These are phyloP conservation scores for Russula sp. DNA, from an alignment of 768 basidiomycete genomes.

Conservation along the genomic window DNA sequence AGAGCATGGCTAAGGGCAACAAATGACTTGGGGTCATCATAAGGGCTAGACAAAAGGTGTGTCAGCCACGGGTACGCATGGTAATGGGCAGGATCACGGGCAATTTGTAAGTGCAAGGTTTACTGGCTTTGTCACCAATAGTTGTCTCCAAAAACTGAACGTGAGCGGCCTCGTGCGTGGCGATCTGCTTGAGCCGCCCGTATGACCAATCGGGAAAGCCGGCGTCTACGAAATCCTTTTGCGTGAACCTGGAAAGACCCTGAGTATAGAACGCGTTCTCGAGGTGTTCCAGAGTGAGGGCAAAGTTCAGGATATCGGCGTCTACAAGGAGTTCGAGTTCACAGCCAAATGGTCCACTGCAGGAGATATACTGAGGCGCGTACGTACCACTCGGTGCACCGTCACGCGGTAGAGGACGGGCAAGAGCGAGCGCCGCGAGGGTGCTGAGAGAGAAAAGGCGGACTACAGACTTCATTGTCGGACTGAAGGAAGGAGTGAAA, in stretches of 20 bases:
- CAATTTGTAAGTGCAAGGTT: constrained; percentile 39
- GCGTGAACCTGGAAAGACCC: constrained; percentile 35
- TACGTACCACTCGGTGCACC: constrained; percentile 12
- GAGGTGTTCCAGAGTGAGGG: constrained; percentile 35
- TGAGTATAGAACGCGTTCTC: constrained; percentile 33
- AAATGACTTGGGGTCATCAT: constrained; percentile 44
- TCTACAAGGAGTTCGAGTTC: constrained; percentile 17
- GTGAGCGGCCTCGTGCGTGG: constrained; percentile 39
- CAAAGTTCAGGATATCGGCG: constrained; percentile 30
- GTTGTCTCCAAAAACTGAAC: constrained; percentile 34
- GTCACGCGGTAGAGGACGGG: constrained; percentile 16
- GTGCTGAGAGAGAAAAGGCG: neutral
- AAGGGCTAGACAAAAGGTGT: constrained; percentile 32
- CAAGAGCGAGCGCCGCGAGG: constrained; percentile 4
- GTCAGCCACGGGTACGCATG: constrained; percentile 1
- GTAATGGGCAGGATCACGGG: constrained; percentile 9
- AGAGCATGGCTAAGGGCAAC: constrained; percentile 44
- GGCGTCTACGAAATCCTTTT: constrained; percentile 34
- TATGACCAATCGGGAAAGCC: constrained; percentile 36
- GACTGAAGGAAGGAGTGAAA: neutral
- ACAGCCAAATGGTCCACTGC: neutral
- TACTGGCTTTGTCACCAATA: constrained; percentile 34
- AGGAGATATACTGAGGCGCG: neutral
- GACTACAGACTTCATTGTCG: constrained; percentile 11
- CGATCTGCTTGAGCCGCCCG: constrained; percentile 33